Evolutionary conservation across 2,329 filamentous ascomycete genomes (phyloP).

Genomic region (Xylariales sp.): DNA sequence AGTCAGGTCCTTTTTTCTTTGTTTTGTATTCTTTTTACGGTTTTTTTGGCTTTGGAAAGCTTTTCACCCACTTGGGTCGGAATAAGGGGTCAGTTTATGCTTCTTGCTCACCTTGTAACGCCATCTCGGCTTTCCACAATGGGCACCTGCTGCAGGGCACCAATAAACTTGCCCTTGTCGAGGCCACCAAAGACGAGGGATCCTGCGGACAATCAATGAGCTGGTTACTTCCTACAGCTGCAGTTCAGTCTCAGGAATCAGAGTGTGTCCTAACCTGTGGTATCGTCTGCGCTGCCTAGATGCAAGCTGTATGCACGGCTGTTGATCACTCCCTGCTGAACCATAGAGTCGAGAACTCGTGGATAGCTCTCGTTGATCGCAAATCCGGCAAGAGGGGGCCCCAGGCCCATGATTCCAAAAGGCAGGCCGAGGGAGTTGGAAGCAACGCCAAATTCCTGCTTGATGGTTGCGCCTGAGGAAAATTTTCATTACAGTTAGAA

Average conservation of each 20-base stretch:
- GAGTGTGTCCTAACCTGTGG: not conserved
- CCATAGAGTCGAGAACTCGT: constrained; percentile 2
- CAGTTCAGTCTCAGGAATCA: no score
- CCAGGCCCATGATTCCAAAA: not conserved
- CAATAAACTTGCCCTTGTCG: not conserved
- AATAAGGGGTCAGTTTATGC: no score
- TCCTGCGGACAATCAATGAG: not conserved
- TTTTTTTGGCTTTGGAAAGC: no score
- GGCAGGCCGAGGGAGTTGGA: not conserved
- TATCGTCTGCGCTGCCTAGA: not conserved
- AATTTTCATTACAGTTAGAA: not conserved
- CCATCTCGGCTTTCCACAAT: not conserved
- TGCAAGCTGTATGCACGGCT: not conserved
- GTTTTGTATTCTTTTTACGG: no score
- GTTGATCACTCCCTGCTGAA: not conserved
- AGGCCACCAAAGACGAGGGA: constrained; percentile 1
- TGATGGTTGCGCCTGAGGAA: no score
- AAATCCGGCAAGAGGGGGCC: not conserved
- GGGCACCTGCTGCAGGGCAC: not conserved
- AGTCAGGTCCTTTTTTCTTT: no score
- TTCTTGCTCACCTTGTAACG: not conserved
- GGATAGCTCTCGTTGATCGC: not conserved
- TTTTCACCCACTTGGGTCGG: no score
- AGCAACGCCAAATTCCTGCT: not conserved
- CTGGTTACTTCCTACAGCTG: no score